A percentile compares a stretch with the other conserved stretches of the same genome.
phyloP scores from a whole-genome alignment of 2,329 filamentous ascomycete genomes.

The Colletotrichum neosansevieriae region DNA sequence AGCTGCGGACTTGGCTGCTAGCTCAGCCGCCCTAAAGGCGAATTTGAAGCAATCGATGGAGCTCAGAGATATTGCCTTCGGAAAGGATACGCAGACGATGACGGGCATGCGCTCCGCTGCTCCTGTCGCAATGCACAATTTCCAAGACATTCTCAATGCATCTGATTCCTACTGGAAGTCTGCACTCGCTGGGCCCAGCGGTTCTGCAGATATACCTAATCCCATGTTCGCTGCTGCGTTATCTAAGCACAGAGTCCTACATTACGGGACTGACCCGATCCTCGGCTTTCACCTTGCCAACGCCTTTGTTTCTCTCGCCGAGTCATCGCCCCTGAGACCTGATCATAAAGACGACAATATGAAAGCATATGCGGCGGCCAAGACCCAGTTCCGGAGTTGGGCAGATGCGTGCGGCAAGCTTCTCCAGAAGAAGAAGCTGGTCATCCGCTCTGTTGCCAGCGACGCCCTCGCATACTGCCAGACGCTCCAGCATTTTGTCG shows the following conservation, averaged over 20 bases:
- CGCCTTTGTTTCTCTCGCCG: conserved; percentile 54
- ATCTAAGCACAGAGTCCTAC: conserved; percentile 53
- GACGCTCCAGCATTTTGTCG: conserved; percentile 58
- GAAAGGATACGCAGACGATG: conserved; percentile 43
- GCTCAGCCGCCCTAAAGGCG: conserved; percentile 10
- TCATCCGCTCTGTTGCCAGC: conserved; percentile 59
- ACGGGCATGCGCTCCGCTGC: conserved; percentile 53
- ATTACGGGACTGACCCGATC: conserved; percentile 64
- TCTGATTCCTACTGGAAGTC: conserved; percentile 51
- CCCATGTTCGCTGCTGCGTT: conserved; percentile 53
- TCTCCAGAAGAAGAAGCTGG: conserved; percentile 50
- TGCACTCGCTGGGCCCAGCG: conserved; percentile 45
- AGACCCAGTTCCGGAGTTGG: conserved; percentile 62
- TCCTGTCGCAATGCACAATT: conserved; percentile 49
- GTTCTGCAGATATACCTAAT: conserved; percentile 50
- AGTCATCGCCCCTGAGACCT: conserved; percentile 54
- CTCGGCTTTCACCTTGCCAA: conserved; percentile 69
- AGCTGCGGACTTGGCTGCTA: conserved; percentile 1
- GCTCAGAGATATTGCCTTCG: conserved; percentile 20
- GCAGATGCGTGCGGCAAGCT: conserved; percentile 45
- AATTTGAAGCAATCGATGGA: conserved; percentile 26
- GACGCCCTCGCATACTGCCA: conserved; percentile 66
- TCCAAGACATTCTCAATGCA: conserved; percentile 42
- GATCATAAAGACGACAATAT: conserved; percentile 39
- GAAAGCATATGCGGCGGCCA: conserved; percentile 51